phyloP scores from a whole-genome alignment of 805 yeast genomes.

The Spathaspora passalidarum region DNA sequence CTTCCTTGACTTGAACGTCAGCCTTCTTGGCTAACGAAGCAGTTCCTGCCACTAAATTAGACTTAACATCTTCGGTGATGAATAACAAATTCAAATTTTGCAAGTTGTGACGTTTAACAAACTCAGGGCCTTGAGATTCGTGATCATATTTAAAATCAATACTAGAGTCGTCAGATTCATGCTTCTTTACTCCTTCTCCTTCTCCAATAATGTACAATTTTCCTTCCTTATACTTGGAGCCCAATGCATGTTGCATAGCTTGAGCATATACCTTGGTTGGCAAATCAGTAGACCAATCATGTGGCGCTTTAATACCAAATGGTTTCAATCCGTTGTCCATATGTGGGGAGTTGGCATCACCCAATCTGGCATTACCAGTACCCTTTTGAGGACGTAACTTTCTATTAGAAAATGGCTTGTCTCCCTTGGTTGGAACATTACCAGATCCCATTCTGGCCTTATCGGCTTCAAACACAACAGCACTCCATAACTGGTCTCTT shows the following conservation, averaged over 20 bases:
- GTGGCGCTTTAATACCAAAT: conserved; percentile 85
- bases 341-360: conserved; percentile 93
- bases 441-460: conserved; percentile 85
- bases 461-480: conserved; percentile 90
- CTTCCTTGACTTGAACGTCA: conserved; percentile 64
- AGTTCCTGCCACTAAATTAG: conserved; percentile 60
- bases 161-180: conserved; percentile 15
- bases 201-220: conserved; percentile 69
- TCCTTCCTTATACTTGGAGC: conserved; percentile 76
- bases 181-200: conserved; percentile 12
- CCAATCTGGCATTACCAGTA: conserved; percentile 90
- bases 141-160: conserved; percentile 5
- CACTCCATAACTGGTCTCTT: conserved; percentile 91
- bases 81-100: conserved; percentile 59
- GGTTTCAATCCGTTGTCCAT: conserved; percentile 90
- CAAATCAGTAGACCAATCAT: conserved; percentile 77
- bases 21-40: conserved; percentile 51
- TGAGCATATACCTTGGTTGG: conserved; percentile 68
- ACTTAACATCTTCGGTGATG: conserved; percentile 58
- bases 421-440: conserved; percentile 82
- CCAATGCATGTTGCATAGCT: conserved; percentile 80
- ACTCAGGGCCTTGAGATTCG: conserved; percentile 11
- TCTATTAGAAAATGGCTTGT: conserved; percentile 78
- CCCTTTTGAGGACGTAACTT: conserved; percentile 91
- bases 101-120: conserved; percentile 48